These are phyloP conservation scores for Podila epigama DNA, from an alignment of 192 early-diverging fungal genomes.

Conservation along the genomic window DNA sequence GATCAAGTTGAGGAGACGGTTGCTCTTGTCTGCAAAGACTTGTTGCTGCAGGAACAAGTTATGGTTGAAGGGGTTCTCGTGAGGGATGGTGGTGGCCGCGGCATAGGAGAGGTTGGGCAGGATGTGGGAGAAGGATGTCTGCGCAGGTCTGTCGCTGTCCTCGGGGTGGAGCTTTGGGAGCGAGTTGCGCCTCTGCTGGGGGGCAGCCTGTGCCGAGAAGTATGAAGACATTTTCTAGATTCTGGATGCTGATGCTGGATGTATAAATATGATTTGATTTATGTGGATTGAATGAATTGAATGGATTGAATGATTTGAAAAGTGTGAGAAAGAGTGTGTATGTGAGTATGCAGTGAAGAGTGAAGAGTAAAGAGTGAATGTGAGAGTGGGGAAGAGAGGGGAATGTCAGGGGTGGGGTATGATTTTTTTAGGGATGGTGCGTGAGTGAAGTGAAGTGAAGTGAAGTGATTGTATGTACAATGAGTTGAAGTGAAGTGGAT, in stretches of 20 bases:
- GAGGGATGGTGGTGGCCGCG: constrained; percentile 18
- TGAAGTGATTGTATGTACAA: not conserved
- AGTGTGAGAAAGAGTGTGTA: not conserved
- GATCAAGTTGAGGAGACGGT: constrained; percentile 73
- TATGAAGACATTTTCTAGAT: constrained; percentile 38
- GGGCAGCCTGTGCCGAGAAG: constrained; percentile 32
- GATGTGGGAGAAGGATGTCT: constrained; percentile 14
- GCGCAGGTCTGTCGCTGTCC: constrained; percentile 21
- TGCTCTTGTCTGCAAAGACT: constrained; percentile 79
- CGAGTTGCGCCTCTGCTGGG: constrained; percentile 32
- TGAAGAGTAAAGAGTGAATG: not conserved
- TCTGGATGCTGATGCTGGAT: not conserved
- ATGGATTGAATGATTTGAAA: not conserved
- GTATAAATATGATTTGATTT: not conserved
- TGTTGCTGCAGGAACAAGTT: constrained; percentile 62
- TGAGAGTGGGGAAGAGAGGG: not conserved
- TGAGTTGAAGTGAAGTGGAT: not conserved
- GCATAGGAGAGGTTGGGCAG: constrained; percentile 44
- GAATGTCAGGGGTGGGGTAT: too few relatives aligned
- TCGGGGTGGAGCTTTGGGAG: constrained; percentile 39
- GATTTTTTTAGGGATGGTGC: not conserved
- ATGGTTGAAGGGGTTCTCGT: constrained; percentile 40
- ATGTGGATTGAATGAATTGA: not conserved
- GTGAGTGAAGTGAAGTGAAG: not conserved
- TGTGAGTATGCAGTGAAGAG: not conserved